phyloP scores from a whole-genome alignment of 2,329 filamentous ascomycete genomes.

The Colletotrichum musicola region DNA sequence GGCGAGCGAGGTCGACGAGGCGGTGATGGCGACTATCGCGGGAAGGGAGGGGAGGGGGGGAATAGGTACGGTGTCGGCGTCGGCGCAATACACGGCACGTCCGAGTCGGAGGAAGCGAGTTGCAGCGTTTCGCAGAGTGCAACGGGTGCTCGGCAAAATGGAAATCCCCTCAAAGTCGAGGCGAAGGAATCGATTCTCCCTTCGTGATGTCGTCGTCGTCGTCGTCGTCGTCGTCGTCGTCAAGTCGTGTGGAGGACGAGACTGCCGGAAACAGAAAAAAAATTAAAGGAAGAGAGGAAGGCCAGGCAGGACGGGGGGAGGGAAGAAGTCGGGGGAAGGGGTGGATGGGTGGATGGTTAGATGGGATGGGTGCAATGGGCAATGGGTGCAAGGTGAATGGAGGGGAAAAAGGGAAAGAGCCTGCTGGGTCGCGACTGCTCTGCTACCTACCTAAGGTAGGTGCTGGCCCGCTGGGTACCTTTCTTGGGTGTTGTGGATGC shows the following conservation, averaged over 20 bases:
- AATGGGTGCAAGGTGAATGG: neutral
- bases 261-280: slow-evolving; percentile 16
- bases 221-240: neutral
- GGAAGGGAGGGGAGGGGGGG: slow-evolving; percentile 16
- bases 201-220: slow-evolving; percentile 8
- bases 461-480: neutral
- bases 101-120: slow-evolving; percentile 1
- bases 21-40: slow-evolving; percentile 28
- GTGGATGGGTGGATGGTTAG: slow-evolving; percentile 9
- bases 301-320: slow-evolving; percentile 9
- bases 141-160: neutral
- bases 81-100: slow-evolving; percentile 17
- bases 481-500: neutral
- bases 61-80: slow-evolving; percentile 1
- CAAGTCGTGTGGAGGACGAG: slow-evolving; percentile 24
- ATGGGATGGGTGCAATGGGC: slow-evolving; percentile 6
- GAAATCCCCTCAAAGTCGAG: neutral
- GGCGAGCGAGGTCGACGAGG: slow-evolving; percentile 8
- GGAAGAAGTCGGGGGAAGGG: slow-evolving; percentile 3
- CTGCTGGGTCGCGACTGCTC: neutral
- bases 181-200: slow-evolving; percentile 18
- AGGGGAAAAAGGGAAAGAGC: slow-evolving; percentile 7
- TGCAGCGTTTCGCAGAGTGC: slow-evolving; percentile 30
- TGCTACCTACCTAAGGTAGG: too few species aligned
- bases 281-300: too few species aligned